phyloP scores from a whole-genome alignment of 179 eudicot genomes.

The Sideroxylon spinosum region DNA sequence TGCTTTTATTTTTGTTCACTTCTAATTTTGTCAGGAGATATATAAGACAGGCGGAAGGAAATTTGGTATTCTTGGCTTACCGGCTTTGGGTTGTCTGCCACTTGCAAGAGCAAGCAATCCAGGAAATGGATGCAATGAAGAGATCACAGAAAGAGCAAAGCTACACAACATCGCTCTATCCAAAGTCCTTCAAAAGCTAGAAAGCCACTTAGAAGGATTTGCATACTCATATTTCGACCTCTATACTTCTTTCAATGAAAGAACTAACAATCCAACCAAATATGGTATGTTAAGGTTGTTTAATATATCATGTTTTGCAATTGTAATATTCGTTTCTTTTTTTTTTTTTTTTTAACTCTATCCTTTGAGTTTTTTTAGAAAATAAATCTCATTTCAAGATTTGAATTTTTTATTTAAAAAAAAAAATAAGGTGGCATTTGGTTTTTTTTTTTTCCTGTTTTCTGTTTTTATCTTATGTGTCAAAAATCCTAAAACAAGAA shows the following conservation, averaged over 20 bases:
- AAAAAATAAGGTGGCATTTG: no score
- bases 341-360: no score
- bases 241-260: conserved; percentile 16
- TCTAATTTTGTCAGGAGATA: conserved; percentile 26
- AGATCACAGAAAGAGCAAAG: conserved; percentile 28
- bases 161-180: conserved; percentile 38
- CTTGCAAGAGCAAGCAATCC: conserved; percentile 14
- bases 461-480: no score
- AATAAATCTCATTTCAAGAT: no score
- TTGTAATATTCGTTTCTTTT: no score
- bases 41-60: conserved; percentile 41
- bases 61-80: conserved; percentile 34
- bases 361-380: no score
- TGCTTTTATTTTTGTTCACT: no score
- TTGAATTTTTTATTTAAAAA: no score
- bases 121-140: conserved; percentile 26
- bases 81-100: conserved; percentile 37
- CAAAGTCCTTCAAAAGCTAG: conserved; percentile 20
- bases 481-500: no score
- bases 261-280: conserved; percentile 15
- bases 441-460: no score
- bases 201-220: conserved; percentile 37
- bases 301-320: no score
- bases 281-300: neutral
- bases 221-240: conserved; percentile 42